Evolutionary conservation across 1,139 yeast genomes (phyloP).

Genomic region (Geotrichum europaeum): DNA sequence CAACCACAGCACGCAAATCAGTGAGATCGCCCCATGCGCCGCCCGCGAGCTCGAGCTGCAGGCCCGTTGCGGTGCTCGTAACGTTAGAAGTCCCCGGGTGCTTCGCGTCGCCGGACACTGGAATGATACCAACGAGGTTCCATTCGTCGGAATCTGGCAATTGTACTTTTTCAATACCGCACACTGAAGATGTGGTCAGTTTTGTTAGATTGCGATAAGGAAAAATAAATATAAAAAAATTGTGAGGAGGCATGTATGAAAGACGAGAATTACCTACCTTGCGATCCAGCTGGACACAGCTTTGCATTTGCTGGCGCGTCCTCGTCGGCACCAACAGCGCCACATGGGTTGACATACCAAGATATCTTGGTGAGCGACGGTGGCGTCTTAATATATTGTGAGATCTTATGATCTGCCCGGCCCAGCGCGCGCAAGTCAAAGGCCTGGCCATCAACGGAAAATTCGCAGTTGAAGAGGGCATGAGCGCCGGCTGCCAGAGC

Average conservation of each 20-base stretch:
- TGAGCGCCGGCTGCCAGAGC: slow-evolving; percentile 20
- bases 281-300: slow-evolving; percentile 61
- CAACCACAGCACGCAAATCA: slow-evolving; percentile 46
- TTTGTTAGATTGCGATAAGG: neutral
- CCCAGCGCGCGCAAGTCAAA: slow-evolving; percentile 39
- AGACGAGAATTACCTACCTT: slow-evolving; percentile 28
- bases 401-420: slow-evolving; percentile 44
- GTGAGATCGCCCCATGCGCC: slow-evolving; percentile 66
- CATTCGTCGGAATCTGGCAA: slow-evolving; percentile 34
- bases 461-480: slow-evolving; percentile 44
- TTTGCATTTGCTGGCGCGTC: slow-evolving; percentile 33
- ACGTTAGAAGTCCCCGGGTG: slow-evolving; percentile 15
- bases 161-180: slow-evolving; percentile 45
- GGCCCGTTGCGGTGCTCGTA: slow-evolving; percentile 30
- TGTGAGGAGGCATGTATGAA: neutral
- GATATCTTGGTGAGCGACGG: slow-evolving; percentile 60
- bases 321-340: slow-evolving; percentile 34
- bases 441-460: slow-evolving; percentile 40
- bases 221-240: neutral
- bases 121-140: slow-evolving; percentile 51
- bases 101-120: slow-evolving; percentile 38
- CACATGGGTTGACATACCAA: slow-evolving; percentile 73
- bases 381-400: slow-evolving; percentile 54
- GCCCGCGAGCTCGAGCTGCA: slow-evolving; percentile 46
- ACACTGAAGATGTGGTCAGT: slow-evolving; percentile 33